Conservation (phyloP, 2,329 filamentous ascomycete species). For the Didymosphaeria variabile region DNA sequence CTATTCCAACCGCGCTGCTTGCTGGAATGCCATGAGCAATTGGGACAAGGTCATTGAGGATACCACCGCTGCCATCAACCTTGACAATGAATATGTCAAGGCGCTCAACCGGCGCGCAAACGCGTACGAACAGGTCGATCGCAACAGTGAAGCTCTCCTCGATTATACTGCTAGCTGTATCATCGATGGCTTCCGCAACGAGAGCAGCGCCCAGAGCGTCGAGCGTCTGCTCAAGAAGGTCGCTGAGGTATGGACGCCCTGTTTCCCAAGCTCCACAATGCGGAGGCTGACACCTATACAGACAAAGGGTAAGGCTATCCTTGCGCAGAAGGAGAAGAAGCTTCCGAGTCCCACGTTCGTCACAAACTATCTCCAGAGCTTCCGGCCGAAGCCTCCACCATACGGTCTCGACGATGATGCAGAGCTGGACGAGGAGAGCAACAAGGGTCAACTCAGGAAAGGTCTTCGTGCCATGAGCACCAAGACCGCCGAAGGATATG, state of each 20-base stretch:
- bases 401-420: slow-evolving; percentile 81
- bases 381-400: slow-evolving; percentile 83
- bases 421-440: slow-evolving; percentile 80
- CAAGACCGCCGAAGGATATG: slow-evolving; percentile 90
- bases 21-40: slow-evolving; percentile 90
- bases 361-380: slow-evolving; percentile 98
- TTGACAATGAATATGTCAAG: slow-evolving; percentile 97
- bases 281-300: not conserved
- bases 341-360: slow-evolving; percentile 96
- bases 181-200: slow-evolving; percentile 96
- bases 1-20: slow-evolving; percentile 98
- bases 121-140: slow-evolving; percentile 91
- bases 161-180: slow-evolving; percentile 99
- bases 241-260: slow-evolving; percentile 66
- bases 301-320: slow-evolving; percentile 87
- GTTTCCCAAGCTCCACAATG: too few relatives aligned
- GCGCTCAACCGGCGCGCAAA: slow-evolving; percentile 95
- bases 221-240: slow-evolving; percentile 96
- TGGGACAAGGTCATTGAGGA: slow-evolving; percentile 98
- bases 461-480: slow-evolving; percentile 82
- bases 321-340: slow-evolving; percentile 81
- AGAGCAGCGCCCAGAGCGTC: slow-evolving; percentile 85
- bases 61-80: slow-evolving; percentile 90
- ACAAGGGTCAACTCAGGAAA: slow-evolving; percentile 84
- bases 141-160: slow-evolving; percentile 91